Evolutionary conservation across 768 basidiomycete species (phyloP).

Genomic region (Dentipellis sp.): DNA sequence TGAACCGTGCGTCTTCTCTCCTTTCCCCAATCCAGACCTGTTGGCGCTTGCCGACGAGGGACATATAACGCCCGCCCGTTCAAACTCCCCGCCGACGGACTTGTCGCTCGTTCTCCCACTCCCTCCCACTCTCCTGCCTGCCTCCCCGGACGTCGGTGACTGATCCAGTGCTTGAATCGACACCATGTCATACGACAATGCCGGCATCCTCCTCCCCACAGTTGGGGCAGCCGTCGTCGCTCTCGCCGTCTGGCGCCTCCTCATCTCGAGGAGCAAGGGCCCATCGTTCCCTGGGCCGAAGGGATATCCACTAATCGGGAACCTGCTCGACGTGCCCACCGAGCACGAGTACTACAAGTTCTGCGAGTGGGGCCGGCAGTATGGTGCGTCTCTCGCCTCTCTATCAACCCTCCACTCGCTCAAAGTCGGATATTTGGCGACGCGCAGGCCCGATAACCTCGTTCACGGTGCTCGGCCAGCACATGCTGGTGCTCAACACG

Average conservation of each 20-base stretch:
- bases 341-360: slow-evolving; percentile 12
- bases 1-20: too few species aligned
- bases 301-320: slow-evolving; percentile 13
- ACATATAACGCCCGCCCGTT: too few species aligned
- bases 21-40: too few species aligned
- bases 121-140: too few species aligned
- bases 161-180: too few species aligned
- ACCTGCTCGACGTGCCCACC: slow-evolving; percentile 12
- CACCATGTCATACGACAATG: too few species aligned
- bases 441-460: slow-evolving; percentile 16
- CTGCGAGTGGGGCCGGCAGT: slow-evolving; percentile 8
- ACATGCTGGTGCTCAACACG: slow-evolving; percentile 18
- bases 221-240: slow-evolving; percentile 5
- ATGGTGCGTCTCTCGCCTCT: slow-evolving; percentile 5
- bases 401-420: not conserved
- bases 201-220: too few species aligned
- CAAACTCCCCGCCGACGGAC: too few species aligned
- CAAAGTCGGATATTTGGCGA: not conserved
- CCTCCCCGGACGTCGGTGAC: too few species aligned
- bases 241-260: slow-evolving; percentile 10
- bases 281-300: slow-evolving; percentile 10
- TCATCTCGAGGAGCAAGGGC: slow-evolving; percentile 7
- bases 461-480: slow-evolving; percentile 16
- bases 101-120: too few species aligned
- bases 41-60: too few species aligned